Evolutionary conservation across 2,329 filamentous ascomycete genomes (phyloP).

Genomic region (Nigrospora oryzae): DNA sequence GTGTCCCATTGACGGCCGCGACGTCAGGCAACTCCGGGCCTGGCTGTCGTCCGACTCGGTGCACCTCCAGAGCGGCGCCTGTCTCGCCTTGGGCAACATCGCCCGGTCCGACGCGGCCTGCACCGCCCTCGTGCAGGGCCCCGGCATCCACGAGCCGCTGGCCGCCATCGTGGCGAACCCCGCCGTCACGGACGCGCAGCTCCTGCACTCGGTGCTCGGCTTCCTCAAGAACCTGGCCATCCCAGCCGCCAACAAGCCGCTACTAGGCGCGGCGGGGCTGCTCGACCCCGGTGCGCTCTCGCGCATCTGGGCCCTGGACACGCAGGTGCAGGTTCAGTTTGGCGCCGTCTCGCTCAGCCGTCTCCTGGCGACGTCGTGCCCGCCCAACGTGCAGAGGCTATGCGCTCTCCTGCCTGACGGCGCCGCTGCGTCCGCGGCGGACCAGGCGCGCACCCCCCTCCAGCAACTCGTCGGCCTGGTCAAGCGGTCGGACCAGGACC

Average conservation of each 20-base stretch:
- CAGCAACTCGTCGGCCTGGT: conserved; percentile 30
- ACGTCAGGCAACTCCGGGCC: conserved; percentile 31
- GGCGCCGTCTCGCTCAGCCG: conserved; percentile 49
- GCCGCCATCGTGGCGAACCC: conserved; percentile 33
- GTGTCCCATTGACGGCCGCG: conserved; percentile 32
- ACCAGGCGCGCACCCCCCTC: conserved; percentile 16
- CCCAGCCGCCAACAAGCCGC: conserved; percentile 42
- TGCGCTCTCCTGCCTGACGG: conserved; percentile 30
- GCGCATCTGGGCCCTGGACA: conserved; percentile 43
- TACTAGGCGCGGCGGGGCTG: conserved; percentile 35
- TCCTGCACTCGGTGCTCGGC: conserved; percentile 47
- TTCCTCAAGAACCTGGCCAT: conserved; percentile 60
- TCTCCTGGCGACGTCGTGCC: conserved; percentile 44
- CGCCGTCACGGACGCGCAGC: conserved; percentile 32
- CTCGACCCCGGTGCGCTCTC: conserved; percentile 38
- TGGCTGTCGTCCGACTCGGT: conserved; percentile 35
- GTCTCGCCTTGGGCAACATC: conserved; percentile 53
- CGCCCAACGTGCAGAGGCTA: conserved; percentile 41
- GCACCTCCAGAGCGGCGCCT: conserved; percentile 47
- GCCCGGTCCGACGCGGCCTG: conserved; percentile 49
- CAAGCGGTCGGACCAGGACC: conserved; percentile 37
- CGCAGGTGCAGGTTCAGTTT: conserved; percentile 50
- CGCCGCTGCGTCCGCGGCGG: conserved; percentile 4
- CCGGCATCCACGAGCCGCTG: conserved; percentile 35
- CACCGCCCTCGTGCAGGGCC: conserved; percentile 36